Percentiles rank a stretch among this genome's conserved stretches.
These are phyloP conservation scores for Paxillus rubicundulus DNA, from an alignment of 768 basidiomycete species.

Conservation along the genomic window DNA sequence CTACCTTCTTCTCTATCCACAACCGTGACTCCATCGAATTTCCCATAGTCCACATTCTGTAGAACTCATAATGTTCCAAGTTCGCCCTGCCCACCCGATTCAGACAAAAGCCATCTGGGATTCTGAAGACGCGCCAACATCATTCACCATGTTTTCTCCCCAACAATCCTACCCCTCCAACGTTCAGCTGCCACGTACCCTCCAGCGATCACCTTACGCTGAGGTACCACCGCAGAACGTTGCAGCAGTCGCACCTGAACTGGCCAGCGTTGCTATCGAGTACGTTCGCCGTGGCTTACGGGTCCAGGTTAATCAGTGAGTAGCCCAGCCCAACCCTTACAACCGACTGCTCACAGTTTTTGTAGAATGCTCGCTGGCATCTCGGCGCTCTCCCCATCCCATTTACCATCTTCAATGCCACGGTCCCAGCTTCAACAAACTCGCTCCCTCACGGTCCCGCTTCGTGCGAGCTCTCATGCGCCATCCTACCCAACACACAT, in stretches of 20 bases:
- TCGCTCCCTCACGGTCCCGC: slow-evolving; percentile 29
- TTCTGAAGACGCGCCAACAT: slow-evolving; percentile 28
- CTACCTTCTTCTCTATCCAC: slow-evolving; percentile 15
- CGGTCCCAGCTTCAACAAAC: slow-evolving; percentile 33
- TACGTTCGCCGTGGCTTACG: slow-evolving; percentile 58
- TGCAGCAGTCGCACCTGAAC: slow-evolving; percentile 49
- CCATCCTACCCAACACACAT: slow-evolving; percentile 48
- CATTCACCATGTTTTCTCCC: slow-evolving; percentile 28
- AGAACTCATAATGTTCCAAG: slow-evolving; percentile 31
- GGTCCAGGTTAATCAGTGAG: slow-evolving; percentile 44
- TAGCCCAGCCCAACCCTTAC: slow-evolving; percentile 5
- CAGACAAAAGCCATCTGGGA: slow-evolving; percentile 38
- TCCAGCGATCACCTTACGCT: slow-evolving; percentile 58
- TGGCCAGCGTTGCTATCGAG: slow-evolving; percentile 54
- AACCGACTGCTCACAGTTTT: slow-evolving; percentile 34
- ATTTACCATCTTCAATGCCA: slow-evolving; percentile 33
- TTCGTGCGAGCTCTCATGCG: slow-evolving; percentile 26
- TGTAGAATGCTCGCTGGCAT: slow-evolving; percentile 39
- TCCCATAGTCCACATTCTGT: slow-evolving; percentile 3
- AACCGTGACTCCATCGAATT: slow-evolving; percentile 16
- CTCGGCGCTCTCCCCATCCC: slow-evolving; percentile 48
- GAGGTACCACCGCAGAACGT: slow-evolving; percentile 58
- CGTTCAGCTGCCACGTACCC: slow-evolving; percentile 71
- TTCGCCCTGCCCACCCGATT: slow-evolving; percentile 34
- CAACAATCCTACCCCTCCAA: slow-evolving; percentile 29